Percentiles rank a stretch among this genome's conserved stretches.
Conservation (phyloP, 176 grass and related monocot species). For the Oryza longistaminata region DNA sequence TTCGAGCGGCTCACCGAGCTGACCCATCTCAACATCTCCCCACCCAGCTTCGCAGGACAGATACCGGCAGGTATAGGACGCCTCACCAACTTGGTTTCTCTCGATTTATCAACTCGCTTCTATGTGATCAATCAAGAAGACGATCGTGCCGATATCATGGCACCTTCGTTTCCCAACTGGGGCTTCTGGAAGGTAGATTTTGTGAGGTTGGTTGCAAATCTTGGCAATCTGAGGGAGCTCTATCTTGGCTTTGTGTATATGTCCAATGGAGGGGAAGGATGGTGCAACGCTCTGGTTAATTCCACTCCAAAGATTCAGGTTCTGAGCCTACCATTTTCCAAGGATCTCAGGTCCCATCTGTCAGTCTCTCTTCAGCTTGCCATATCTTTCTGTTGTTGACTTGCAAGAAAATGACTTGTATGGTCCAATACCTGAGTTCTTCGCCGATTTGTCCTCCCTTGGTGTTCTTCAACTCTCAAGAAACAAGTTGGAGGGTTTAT, state of each 20-base stretch:
- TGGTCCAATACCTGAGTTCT: constrained; percentile 37
- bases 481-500: neutral
- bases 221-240: constrained; percentile 35
- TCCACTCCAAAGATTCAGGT: constrained; percentile 22
- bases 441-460: constrained; percentile 28
- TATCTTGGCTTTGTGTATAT: constrained; percentile 43
- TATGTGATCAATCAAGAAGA: neutral
- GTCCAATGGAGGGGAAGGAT: constrained; percentile 26
- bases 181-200: accelerated
- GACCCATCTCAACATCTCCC: neutral
- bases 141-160: accelerated
- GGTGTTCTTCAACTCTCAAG: neutral
- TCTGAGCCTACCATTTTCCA: constrained; percentile 32
- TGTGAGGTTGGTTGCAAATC: constrained; percentile 4
- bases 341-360: constrained; percentile 26
- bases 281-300: neutral
- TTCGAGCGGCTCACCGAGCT: neutral
- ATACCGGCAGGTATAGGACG: neutral
- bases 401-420: constrained; percentile 33
- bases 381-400: neutral
- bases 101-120: accelerated
- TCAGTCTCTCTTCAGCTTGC: neutral
- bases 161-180: accelerated
- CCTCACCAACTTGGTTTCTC: neutral
- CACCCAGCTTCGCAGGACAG: neutral